Base-by-base conservation (phyloP, 2,329 filamentous ascomycete genomes). In the Periglandula ipomoeae region DNA sequence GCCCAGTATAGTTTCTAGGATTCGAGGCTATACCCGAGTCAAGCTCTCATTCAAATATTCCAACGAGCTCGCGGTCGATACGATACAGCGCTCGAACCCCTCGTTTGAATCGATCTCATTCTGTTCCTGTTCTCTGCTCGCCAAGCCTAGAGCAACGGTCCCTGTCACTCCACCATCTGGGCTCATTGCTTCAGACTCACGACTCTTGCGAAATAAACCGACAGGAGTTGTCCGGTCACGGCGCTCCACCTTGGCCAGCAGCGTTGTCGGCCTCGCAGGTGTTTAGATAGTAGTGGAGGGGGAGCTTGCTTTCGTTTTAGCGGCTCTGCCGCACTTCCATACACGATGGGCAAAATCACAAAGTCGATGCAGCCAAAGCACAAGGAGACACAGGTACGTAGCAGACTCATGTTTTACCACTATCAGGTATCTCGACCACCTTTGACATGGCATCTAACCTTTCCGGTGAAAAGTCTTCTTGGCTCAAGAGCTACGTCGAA, bases 401-500 rank as follows among this genome's bases (percentile, higher is more conserved):
- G 24, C 13, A 10, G 46, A 23, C 27, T 22, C n/a, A n/a, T n/a
- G n/a, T 11, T 7, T 8, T 19, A 10, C n/a, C 3, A 13, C 15
- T 32, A 11, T 26, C 11, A 15, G 26, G 15, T 9, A 26, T 11
- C 11, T 11, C 30, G 3, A 22, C 17, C 30, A 15, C 2, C 27
- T 20, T n/a, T 13, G 26, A 23, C 23, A 32, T 11, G 15, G 19
- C 48, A 47, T 47, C 26, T 50, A 22, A 49, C 27, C 19, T 19
- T 13, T 39, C 34, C 24, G 11, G 5, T 22, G 24, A 9, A 43
- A 57, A 96, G 88, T 95, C 93, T 66, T 85, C 89, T 57, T 95
- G 87, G 75, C 78, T 97, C 56, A 79, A 84, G 66, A 77, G 85
- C 47, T 97, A 90, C 63, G 84, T 95, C 60, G 74, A 83, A 59